Percentiles rank a stretch among this genome's conserved stretches.
Evolutionary conservation across 2,329 filamentous ascomycete genomes (phyloP).

Genomic region (Raffaelea ambrosiae): DNA sequence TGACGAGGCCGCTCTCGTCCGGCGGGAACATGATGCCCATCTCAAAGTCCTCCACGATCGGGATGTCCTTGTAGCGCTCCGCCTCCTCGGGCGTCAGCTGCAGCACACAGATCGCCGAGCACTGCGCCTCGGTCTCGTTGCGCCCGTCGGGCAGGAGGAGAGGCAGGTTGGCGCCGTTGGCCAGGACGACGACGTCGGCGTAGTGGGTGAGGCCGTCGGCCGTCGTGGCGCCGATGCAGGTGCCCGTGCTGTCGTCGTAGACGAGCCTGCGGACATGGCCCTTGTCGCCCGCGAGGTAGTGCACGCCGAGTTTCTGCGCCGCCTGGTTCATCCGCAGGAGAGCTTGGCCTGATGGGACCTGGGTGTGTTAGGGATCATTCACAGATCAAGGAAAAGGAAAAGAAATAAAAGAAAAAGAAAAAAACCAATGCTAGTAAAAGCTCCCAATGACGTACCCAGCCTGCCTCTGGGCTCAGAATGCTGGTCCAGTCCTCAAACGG

Average conservation of each 20-base stretch:
- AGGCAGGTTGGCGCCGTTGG: conserved; percentile 50
- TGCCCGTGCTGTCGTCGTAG: conserved; percentile 20
- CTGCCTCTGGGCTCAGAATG: conserved; percentile 17
- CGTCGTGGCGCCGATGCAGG: conserved; percentile 40
- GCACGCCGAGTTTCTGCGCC: conserved; percentile 17
- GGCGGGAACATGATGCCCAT: conserved; percentile 43
- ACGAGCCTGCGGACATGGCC: conserved; percentile 15
- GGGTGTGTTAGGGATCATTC: too few relatives aligned
- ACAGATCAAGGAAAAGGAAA: not conserved
- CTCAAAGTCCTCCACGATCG: conserved; percentile 22
- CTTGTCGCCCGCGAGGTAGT: conserved; percentile 18
- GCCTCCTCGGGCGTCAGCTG: conserved; percentile 47
- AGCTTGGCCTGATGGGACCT: conserved; percentile 17
- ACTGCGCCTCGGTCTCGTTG: conserved; percentile 53
- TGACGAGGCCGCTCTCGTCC: conserved; percentile 37
- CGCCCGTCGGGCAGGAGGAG: conserved; percentile 47
- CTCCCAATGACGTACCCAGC: conserved; percentile 21
- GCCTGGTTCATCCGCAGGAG: conserved; percentile 22
- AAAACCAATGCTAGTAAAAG: too few relatives aligned
- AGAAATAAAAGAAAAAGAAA: too few relatives aligned
- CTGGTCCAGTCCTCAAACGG: conserved; percentile 20
- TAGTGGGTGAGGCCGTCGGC: conserved; percentile 31
- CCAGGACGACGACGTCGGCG: conserved; percentile 44
- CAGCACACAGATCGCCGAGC: conserved; percentile 56
- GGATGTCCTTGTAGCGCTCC: conserved; percentile 34